phyloP scores from a whole-genome alignment of 495 filamentous ascomycete genomes.

The Corynascus novoguineensis region DNA sequence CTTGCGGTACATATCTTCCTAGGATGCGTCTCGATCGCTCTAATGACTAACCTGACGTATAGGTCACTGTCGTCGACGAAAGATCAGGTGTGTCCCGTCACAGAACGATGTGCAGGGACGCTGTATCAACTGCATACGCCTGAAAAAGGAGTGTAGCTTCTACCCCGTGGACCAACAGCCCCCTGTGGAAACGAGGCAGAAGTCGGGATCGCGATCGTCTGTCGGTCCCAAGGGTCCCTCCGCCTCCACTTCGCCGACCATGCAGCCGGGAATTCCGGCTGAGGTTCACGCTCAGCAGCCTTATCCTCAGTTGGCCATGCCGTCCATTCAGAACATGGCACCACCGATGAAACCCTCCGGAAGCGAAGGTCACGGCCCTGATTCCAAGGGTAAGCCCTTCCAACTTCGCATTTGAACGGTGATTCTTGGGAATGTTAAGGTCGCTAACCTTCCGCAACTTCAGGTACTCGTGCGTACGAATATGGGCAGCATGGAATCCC shows the following conservation, averaged over 20 bases:
- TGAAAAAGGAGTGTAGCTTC: slow-evolving; percentile 96
- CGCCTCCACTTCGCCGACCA: slow-evolving; percentile 46
- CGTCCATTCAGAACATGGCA: slow-evolving; percentile 45
- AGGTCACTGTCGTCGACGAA: slow-evolving; percentile 93
- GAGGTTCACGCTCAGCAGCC: slow-evolving; percentile 40
- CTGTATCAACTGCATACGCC: slow-evolving; percentile 90
- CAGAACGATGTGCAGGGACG: slow-evolving; percentile 73
- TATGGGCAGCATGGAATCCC: slow-evolving; percentile 39
- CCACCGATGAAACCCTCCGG: slow-evolving; percentile 41
- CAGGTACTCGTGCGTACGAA: slow-evolving; percentile 31
- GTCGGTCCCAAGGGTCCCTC: slow-evolving; percentile 40
- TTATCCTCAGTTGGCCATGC: slow-evolving; percentile 45
- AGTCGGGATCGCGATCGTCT: slow-evolving; percentile 35
- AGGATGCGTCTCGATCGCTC: not conserved
- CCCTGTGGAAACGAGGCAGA: slow-evolving; percentile 39
- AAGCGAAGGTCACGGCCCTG: slow-evolving; percentile 33
- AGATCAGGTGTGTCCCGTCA: slow-evolving; percentile 86
- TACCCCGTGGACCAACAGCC: slow-evolving; percentile 85
- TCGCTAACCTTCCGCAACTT: slow-evolving; percentile 34
- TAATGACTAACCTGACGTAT: slow-evolving; percentile 15
- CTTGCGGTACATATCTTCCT: slow-evolving; percentile 72
- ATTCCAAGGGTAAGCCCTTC: slow-evolving; percentile 38
- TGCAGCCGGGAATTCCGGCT: slow-evolving; percentile 37
- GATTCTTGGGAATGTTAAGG: not conserved
- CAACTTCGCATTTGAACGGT: not conserved